A percentile compares a stretch with the other conserved stretches of the same genome.
Evolutionary conservation across 2,329 filamentous ascomycete genomes (phyloP).

Genomic region (Colletotrichum horii): DNA sequence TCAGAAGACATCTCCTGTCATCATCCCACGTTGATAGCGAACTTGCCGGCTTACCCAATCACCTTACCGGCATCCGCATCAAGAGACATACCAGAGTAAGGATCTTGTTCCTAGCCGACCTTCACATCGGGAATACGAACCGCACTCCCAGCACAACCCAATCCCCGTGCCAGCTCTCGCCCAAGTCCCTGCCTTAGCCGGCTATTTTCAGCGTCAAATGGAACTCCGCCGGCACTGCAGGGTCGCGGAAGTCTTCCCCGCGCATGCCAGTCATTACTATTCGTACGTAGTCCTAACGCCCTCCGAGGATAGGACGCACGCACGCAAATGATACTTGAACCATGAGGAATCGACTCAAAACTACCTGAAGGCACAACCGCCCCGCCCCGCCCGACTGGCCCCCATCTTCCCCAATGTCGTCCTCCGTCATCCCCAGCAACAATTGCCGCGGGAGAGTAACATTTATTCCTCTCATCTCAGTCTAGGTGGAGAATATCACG

Average conservation of each 20-base stretch:
- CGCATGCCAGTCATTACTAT: not conserved
- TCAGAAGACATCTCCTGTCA: not conserved
- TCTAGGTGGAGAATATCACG: not conserved
- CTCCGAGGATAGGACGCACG: not conserved
- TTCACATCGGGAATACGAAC: slow-evolving; percentile 14
- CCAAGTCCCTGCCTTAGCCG: not conserved
- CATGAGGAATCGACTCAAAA: not conserved
- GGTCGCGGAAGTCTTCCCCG: not conserved
- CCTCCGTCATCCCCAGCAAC: not conserved
- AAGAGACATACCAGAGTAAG: not conserved
- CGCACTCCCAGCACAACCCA: slow-evolving; percentile 4
- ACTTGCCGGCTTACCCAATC: not conserved
- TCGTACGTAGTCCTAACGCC: not conserved
- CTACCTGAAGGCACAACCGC: not conserved
- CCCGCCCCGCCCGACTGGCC: too few species aligned
- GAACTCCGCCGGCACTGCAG: not conserved
- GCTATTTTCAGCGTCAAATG: slow-evolving; percentile 13
- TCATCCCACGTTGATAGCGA: not conserved
- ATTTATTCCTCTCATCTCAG: not conserved
- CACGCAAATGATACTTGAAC: not conserved
- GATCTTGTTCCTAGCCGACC: not conserved
- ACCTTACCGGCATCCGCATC: not conserved
- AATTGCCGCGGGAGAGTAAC: not conserved
- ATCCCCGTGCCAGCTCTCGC: not conserved
- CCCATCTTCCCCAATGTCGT: not conserved